Evolutionary conservation across 1,139 yeast species (phyloP).

Genomic region (Taiozyma sp.): DNA sequence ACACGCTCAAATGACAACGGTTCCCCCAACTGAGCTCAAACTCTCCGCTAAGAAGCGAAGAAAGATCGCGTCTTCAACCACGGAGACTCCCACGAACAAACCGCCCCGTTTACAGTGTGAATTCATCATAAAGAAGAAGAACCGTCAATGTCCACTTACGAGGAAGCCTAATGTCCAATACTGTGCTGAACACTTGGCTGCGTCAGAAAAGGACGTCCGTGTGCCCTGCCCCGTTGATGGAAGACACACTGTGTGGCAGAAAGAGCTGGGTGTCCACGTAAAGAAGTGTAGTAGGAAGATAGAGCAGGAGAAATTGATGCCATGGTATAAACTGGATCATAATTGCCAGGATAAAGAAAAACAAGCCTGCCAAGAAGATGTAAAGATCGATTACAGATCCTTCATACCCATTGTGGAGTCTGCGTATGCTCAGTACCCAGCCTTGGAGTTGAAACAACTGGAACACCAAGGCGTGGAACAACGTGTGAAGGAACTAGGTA

Average conservation of each 20-base stretch:
- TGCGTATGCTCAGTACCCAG: slow-evolving; percentile 20
- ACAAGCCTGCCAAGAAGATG: slow-evolving; percentile 12
- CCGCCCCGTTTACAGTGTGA: slow-evolving; percentile 38
- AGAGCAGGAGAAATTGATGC: slow-evolving; percentile 33
- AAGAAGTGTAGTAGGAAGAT: slow-evolving; percentile 48
- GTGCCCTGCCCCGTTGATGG: slow-evolving; percentile 78
- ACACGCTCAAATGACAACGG: not conserved
- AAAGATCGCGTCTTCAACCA: slow-evolving; percentile 8
- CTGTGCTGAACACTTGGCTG: slow-evolving; percentile 59
- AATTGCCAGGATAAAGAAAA: slow-evolving; percentile 20
- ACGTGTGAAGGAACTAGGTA: slow-evolving; percentile 34
- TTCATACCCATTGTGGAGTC: slow-evolving; percentile 32
- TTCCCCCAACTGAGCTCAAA: slow-evolving; percentile 3
- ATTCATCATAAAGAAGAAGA: slow-evolving; percentile 42
- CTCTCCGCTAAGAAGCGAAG: slow-evolving; percentile 17
- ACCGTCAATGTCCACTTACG: slow-evolving; percentile 58
- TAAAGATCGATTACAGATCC: slow-evolving; percentile 19
- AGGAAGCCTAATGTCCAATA: slow-evolving; percentile 43
- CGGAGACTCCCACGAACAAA: not conserved
- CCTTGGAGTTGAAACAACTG: slow-evolving; percentile 18
- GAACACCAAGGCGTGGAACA: slow-evolving; percentile 23
- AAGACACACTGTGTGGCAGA: slow-evolving; percentile 66
- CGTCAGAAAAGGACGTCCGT: slow-evolving; percentile 34
- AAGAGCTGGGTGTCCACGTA: slow-evolving; percentile 52
- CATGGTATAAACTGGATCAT: slow-evolving; percentile 28